These are phyloP conservation scores for Boletus vinaceobasis DNA, from an alignment of 768 basidiomycete species.

Conservation along the genomic window DNA sequence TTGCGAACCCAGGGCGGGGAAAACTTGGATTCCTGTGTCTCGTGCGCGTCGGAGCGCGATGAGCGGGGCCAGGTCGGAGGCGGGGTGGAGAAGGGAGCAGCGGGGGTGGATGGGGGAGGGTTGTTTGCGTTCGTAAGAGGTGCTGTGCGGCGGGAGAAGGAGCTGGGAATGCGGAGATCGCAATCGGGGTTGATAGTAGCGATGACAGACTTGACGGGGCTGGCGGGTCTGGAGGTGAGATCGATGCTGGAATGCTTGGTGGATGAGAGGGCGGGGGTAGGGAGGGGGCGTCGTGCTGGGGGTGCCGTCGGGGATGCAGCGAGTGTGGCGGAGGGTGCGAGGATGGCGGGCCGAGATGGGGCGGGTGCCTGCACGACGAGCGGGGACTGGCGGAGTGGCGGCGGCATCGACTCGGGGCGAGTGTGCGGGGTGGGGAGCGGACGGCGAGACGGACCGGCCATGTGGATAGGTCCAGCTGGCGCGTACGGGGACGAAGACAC, in stretches of 20 bases:
- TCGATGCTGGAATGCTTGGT: slow-evolving; percentile 26
- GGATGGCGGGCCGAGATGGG: slow-evolving; percentile 30
- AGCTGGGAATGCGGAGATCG: slow-evolving; percentile 23
- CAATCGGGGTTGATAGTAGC: slow-evolving; percentile 8
- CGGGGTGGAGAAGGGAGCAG: slow-evolving; percentile 3
- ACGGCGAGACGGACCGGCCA: slow-evolving; percentile 24
- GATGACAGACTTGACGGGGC: slow-evolving; percentile 18
- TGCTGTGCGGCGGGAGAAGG: slow-evolving; percentile 21
- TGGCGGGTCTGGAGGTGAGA: slow-evolving; percentile 18
- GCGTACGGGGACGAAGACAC: slow-evolving; percentile 12
- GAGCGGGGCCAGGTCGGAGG: slow-evolving; percentile 15
- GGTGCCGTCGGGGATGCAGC: slow-evolving; percentile 10
- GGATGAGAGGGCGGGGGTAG: slow-evolving; percentile 13
- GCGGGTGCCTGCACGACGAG: slow-evolving; percentile 30
- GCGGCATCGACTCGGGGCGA: slow-evolving; percentile 28
- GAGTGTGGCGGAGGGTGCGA: slow-evolving; percentile 21
- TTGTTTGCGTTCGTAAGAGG: slow-evolving; percentile 9
- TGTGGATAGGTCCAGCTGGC: slow-evolving; percentile 11
- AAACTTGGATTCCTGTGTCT: slow-evolving; percentile 26
- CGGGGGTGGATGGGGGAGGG: background rate
- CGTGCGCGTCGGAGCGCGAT: slow-evolving; percentile 1
- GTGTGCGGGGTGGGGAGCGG: slow-evolving; percentile 29
- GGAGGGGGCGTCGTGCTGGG: slow-evolving; percentile 23
- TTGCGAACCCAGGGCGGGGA: slow-evolving; percentile 45
- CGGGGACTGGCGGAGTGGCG: slow-evolving; percentile 11